These are phyloP conservation scores for Centrapalus pauciflorus DNA, from an alignment of 129 eudicot species.

Conservation along the genomic window DNA sequence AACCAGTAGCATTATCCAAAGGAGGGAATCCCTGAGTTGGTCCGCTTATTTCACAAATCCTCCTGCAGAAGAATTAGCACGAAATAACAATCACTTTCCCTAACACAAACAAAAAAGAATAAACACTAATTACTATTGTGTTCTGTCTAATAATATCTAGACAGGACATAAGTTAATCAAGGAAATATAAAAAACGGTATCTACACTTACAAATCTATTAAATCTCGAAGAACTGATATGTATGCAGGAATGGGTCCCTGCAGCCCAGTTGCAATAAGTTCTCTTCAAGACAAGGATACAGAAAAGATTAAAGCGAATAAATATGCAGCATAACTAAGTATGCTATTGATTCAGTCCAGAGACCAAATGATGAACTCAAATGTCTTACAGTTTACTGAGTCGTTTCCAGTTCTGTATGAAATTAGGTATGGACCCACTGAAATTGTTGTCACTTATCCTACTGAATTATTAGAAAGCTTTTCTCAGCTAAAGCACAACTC, in stretches of 20 bases:
- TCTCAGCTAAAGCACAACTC: slow-evolving; percentile 4
- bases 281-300: slow-evolving; percentile 39
- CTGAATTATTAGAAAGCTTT: slow-evolving; percentile 36
- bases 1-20: slow-evolving; percentile 38
- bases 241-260: slow-evolving; percentile 76
- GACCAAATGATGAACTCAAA: neutral
- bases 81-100: neutral
- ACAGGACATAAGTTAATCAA: neutral
- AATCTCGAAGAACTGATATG: slow-evolving; percentile 46
- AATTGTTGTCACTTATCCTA: slow-evolving; percentile 70
- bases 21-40: slow-evolving; percentile 57
- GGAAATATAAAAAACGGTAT: neutral
- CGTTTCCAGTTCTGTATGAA: slow-evolving; percentile 62
- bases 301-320: neutral
- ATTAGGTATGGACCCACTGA: slow-evolving; percentile 65
- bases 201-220: slow-evolving; percentile 57
- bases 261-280: slow-evolving; percentile 67
- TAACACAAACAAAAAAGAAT: neutral
- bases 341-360: neutral
- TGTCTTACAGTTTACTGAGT: slow-evolving; percentile 60
- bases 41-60: slow-evolving; percentile 62
- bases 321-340: neutral
- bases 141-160: too few relatives aligned
- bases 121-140: too few relatives aligned
- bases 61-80: slow-evolving; percentile 42